Percentiles rank a stretch among this genome's conserved stretches.
phyloP scores from a whole-genome alignment of 139 green algal species.

The Auxenochlorella protothecoides region DNA sequence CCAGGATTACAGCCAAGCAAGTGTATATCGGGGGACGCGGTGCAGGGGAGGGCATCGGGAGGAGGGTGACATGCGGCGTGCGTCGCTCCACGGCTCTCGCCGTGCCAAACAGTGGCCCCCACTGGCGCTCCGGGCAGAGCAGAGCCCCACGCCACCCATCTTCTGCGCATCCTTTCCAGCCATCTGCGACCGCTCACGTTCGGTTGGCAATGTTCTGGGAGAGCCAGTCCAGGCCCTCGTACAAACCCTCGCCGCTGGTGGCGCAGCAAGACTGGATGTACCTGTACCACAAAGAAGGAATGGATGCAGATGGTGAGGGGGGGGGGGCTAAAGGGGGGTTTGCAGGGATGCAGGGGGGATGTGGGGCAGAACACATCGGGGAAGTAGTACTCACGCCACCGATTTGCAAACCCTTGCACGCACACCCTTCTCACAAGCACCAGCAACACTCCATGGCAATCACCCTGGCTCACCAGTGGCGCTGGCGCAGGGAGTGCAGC shows the following conservation, averaged over 20 bases:
- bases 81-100: not conserved
- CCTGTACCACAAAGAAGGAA: slow-evolving; percentile 21
- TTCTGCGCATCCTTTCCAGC: not conserved
- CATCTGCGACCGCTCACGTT: not conserved
- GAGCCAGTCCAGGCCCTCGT: slow-evolving; percentile 97
- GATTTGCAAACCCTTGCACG: too few species aligned
- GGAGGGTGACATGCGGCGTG: not conserved
- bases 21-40: not conserved
- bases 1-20: not conserved
- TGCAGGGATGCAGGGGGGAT: not conserved
- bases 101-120: not conserved
- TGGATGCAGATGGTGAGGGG: too few species aligned
- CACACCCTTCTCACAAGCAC: not conserved
- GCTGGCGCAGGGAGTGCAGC: slow-evolving; percentile 87
- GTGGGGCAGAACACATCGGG: not conserved
- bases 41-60: not conserved
- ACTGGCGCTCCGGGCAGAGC: not conserved
- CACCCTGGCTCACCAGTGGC: slow-evolving; percentile 71
- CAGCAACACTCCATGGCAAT: not conserved
- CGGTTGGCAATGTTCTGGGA: slow-evolving; percentile 63
- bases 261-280: slow-evolving; percentile 95
- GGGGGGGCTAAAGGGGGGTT: not conserved
- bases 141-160: not conserved
- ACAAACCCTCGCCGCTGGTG: slow-evolving; percentile 91
- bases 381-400: too few species aligned